Percentiles rank a stretch among this genome's conserved stretches.
phyloP scores from a whole-genome alignment of 176 grass and related monocot species.

The Themeda triandra region DNA sequence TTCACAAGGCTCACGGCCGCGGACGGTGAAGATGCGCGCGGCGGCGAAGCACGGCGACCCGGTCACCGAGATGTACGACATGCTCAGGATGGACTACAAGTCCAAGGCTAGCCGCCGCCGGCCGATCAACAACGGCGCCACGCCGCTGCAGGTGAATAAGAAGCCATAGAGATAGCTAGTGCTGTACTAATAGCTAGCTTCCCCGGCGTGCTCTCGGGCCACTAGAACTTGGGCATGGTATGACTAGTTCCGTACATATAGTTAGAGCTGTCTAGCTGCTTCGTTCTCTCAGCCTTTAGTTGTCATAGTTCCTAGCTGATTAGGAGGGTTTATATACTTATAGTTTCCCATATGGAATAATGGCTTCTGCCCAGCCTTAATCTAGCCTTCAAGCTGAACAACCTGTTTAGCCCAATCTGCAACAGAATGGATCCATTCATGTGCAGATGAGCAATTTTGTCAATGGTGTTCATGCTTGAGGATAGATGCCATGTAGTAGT shows the following conservation, averaged over 20 bases:
- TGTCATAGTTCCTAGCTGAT: neutral
- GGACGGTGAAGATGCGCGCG: neutral
- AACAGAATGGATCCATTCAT: neutral
- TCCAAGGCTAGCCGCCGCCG: conserved; percentile 6
- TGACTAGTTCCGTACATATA: conserved; percentile 19
- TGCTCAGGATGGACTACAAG: conserved; percentile 59
- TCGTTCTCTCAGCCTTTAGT: conserved; percentile 1
- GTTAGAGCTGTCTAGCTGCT: neutral
- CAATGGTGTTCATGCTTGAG: conserved; percentile 28
- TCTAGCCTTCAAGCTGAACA: conserved; percentile 18
- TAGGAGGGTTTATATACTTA: neutral
- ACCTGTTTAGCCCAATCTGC: conserved; percentile 27
- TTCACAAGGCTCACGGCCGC: neutral
- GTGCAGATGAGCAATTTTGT: conserved; percentile 38
- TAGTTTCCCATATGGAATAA: conserved; percentile 2
- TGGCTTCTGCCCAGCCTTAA: neutral
- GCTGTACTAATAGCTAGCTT: neutral
- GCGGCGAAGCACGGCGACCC: neutral
- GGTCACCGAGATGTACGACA: conserved; percentile 37
- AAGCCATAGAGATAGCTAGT: conserved; percentile 34
- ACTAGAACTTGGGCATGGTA: no score
- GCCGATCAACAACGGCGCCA: conserved; percentile 53
- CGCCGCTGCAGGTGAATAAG: conserved; percentile 29
- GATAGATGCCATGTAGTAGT: neutral
- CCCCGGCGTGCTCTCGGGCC: neutral